phyloP scores from a whole-genome alignment of 257 asterid genomes.

The Rauvolfia tetraphylla region DNA sequence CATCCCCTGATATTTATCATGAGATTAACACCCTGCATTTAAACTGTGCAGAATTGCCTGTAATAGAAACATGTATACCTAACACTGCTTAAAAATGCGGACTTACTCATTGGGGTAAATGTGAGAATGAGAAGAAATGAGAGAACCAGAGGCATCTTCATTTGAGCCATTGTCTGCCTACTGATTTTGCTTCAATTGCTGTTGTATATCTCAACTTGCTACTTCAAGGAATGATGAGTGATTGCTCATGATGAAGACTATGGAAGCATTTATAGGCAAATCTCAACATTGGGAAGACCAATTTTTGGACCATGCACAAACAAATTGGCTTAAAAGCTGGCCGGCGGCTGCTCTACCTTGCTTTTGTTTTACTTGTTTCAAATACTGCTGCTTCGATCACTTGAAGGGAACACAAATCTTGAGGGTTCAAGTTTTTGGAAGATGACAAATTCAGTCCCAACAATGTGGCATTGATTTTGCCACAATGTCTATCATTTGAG shows the following conservation, averaged over 20 bases:
- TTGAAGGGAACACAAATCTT: too few species aligned
- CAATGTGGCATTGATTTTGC: background rate
- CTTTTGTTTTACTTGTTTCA: background rate
- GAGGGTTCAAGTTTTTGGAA: too few species aligned
- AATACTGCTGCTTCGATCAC: too few species aligned
- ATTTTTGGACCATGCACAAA: background rate
- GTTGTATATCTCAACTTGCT: background rate
- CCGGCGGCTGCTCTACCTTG: background rate
- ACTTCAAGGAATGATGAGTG: background rate
- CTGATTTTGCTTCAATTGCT: background rate
- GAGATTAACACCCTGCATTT: too few species aligned
- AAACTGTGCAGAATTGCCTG: too few species aligned
- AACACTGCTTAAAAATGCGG: background rate
- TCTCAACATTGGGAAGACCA: constrained; percentile 1
- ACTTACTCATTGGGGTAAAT: background rate
- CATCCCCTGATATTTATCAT: background rate
- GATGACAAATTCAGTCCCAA: too few species aligned
- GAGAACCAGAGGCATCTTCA: background rate
- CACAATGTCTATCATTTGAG: too few species aligned
- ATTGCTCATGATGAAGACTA: background rate
- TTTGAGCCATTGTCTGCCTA: background rate
- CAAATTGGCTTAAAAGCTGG: background rate
- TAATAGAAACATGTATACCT: too few species aligned
- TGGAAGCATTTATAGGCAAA: background rate
- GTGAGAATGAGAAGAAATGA: background rate